Base-by-base conservation (phyloP, 2,329 filamentous ascomycete genomes). In the Penicillium verrucosum region DNA sequence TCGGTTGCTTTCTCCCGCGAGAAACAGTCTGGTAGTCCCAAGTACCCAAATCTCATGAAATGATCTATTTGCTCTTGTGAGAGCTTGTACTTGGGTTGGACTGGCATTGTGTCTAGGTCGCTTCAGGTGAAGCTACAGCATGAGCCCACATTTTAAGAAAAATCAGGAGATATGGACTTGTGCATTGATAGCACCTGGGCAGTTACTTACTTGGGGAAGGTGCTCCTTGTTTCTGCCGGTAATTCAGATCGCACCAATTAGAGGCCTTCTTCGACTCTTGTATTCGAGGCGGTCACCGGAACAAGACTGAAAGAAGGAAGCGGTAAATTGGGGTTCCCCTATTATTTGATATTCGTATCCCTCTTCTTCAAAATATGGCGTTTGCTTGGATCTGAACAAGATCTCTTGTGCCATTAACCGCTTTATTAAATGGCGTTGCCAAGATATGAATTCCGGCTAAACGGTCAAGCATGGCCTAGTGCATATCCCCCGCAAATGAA, bases 41-140 rank as follows among this genome's bases (percentile, higher is more conserved):
- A 63, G 70, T 78, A 86, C 51, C 83, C 83, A 65, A 85, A 73
- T 41, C 78, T 66, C 36, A 86, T 70, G 66, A 85, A 86, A 60
- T 82, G 80, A 48, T 77, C 70, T 48, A 81, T 78, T 59, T 84
- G 75, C 32, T 76, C 72, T 49, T 77, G 69, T 0, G 76, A 76
- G 34, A 82, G 75, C n/a, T 52, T 59, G 41, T 57, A 60, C 1
- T 27, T 50, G 18, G 49, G 7, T 0, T 37, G 38, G 1, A 12
- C 18, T 18, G 37, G 18, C 60, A 60, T 61, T 36, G 10, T 50
- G 5, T 42, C n/a, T 16, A 12, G 18, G 6, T 18, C 3, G 18
- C 16, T 2, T 9, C 7, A 32, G n/a, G 27, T 30, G 11, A n/a
- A 25, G 25, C 23, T 43, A 30, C n/a, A 51, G 25, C 1, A 18